These are phyloP conservation scores for Sporothrix dimorphospora DNA, from an alignment of 2,329 filamentous ascomycete species.

Conservation along the genomic window DNA sequence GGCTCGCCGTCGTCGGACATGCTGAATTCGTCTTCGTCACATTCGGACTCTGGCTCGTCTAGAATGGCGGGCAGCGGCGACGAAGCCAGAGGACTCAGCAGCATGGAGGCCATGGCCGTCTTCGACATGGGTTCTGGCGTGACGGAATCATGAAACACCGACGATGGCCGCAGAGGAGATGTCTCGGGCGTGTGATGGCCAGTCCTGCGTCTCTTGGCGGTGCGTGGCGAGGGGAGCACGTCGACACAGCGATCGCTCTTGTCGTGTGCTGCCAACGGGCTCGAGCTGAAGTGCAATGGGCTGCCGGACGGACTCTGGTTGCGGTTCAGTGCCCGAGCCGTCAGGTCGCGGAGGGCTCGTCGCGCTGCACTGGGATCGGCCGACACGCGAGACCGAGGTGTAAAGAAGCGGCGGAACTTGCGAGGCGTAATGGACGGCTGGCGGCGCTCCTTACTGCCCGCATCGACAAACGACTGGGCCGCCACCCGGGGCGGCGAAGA, in stretches of 20 bases:
- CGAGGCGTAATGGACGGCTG: conserved; percentile 58
- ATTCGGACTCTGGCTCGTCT: conserved; percentile 39
- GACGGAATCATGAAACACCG: conserved; percentile 20
- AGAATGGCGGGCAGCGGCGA: conserved; percentile 37
- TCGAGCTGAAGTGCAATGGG: conserved; percentile 32
- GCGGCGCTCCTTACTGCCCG: conserved; percentile 49
- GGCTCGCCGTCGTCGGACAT: conserved; percentile 40
- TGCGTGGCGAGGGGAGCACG: conserved; percentile 36
- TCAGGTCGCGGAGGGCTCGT: conserved; percentile 48
- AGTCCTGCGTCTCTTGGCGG: conserved; percentile 45
- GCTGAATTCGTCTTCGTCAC: conserved; percentile 39
- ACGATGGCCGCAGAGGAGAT: conserved; percentile 41
- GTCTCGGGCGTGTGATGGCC: conserved; percentile 46
- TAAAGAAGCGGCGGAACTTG: conserved; percentile 59
- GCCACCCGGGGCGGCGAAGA: conserved; percentile 37
- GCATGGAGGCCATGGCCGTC: conserved; percentile 29
- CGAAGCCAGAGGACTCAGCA: conserved; percentile 48
- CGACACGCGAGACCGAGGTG: conserved; percentile 50
- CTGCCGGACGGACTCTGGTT: conserved; percentile 44
- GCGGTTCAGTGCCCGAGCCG: conserved; percentile 46
- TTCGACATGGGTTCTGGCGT: conserved; percentile 27
- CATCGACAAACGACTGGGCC: conserved; percentile 26
- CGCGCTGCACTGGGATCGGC: conserved; percentile 45
- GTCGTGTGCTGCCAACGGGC: conserved; percentile 44
- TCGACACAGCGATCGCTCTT: conserved; percentile 33